Evolutionary conservation across 2,329 filamentous ascomycete genomes (phyloP), one percentile per base, ranked within the genome.

Genomic region (Periconia sp.): DNA sequence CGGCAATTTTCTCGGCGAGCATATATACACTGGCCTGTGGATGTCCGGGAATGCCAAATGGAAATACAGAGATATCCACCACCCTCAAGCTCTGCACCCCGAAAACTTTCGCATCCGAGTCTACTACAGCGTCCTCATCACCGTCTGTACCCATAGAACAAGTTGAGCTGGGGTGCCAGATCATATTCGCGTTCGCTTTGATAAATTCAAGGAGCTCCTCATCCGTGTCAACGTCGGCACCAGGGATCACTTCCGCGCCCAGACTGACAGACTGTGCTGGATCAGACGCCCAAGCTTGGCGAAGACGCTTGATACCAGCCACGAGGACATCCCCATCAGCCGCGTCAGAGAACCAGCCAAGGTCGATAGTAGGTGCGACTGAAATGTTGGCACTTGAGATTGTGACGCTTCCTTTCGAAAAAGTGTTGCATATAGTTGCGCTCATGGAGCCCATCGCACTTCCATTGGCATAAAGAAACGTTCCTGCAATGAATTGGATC

Each of bases 21-120:
- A 39, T 46, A 56, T 43, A 62, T 10, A 65, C 31, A 10, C 50
- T 57, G 39, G 30, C 36, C 52, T 60, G 56, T 8, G 66, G 63
- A 53, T 70, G 66, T 6, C 69, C 69, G 2, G 69, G 68, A 7
- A 31, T 9, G 5, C 15, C 11, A 25, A 42, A 42, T 17, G 66
- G 66, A n/a, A 67, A 40, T 7, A 70, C 48, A 0, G 66, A 50
- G 23, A 71, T 60, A 55, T 73, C 69, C 10, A 72, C 63, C 4
- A 72, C 63, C 23, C 70, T 47, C 42, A 72, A 37, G 4, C 54
- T 49, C 10, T 54, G 29, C 3, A 69, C 61, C 2, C 69, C 68
- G 41, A 64, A 59, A 0, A 73, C 70, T 17, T 56, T 52, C 6
- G 52, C 66, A 31, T 63, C 57, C 5, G 50, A 56, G 46, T 72